Percentiles rank a stretch among this genome's conserved stretches.
phyloP scores from a whole-genome alignment of 2,329 filamentous ascomycete genomes.

The Aspergillus niger region DNA sequence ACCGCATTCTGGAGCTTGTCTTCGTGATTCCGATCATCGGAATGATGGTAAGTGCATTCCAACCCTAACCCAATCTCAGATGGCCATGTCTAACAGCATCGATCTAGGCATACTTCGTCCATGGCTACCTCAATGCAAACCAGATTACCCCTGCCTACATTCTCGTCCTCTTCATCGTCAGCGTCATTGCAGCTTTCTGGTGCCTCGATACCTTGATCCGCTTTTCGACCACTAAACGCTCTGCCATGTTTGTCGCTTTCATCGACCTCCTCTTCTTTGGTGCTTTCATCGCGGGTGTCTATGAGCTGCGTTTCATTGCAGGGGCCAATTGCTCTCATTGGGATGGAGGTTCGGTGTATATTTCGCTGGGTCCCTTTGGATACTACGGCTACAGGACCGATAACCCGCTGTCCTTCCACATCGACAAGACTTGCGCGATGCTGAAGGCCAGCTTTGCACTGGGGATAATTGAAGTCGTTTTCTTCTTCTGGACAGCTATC shows the following conservation, averaged over 20 bases:
- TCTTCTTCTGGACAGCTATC: slow-evolving; percentile 76
- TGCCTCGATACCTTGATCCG: slow-evolving; percentile 62
- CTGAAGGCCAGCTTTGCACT: slow-evolving; percentile 88
- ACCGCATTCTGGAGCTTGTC: slow-evolving; percentile 62
- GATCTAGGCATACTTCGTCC: slow-evolving; percentile 59
- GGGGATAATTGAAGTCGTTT: slow-evolving; percentile 81
- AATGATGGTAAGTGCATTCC: slow-evolving; percentile 53
- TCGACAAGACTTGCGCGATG: slow-evolving; percentile 83
- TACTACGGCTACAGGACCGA: slow-evolving; percentile 52
- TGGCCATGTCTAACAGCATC: background rate
- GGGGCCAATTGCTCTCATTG: slow-evolving; percentile 69
- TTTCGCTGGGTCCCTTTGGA: slow-evolving; percentile 64
- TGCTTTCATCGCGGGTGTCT: slow-evolving; percentile 64
- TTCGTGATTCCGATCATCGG: slow-evolving; percentile 65
- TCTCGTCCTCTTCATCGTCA: slow-evolving; percentile 66
- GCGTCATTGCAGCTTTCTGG: slow-evolving; percentile 63
- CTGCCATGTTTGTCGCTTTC: slow-evolving; percentile 61
- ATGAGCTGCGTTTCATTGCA: slow-evolving; percentile 59
- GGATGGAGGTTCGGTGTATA: slow-evolving; percentile 53
- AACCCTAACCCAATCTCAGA: background rate
- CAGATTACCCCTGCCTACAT: slow-evolving; percentile 62
- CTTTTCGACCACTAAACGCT: slow-evolving; percentile 61
- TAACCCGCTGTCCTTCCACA: slow-evolving; percentile 52
- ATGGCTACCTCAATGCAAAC: slow-evolving; percentile 59
- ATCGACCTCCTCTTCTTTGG: slow-evolving; percentile 64